Base-by-base conservation (phyloP, 108 stramenopile genomes). In the Nannochloropsis salina region DNA sequence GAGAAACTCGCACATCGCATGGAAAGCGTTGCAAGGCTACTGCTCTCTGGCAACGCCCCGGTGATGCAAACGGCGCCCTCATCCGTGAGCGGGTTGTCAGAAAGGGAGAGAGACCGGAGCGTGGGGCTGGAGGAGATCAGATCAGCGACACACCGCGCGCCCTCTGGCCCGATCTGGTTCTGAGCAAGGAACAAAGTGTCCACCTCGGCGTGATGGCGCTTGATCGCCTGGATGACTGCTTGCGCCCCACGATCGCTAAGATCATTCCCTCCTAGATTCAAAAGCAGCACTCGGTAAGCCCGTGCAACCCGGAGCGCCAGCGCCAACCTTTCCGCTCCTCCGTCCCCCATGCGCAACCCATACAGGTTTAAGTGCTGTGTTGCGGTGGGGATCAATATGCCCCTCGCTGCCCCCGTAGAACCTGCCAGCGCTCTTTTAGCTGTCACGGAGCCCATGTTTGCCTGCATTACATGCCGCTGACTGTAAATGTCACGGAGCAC, bases 241-340 rank as follows among this genome's bases (percentile, higher is more conserved):
- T 74, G 61, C 4, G 61, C 61, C 61, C 61, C 61, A n/a, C 61
- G 61, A 8, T 74, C 61, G 61, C 61, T 74, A 15, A 74, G n/a
- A 6, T 74, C n/a, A n/a, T 74, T 74, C 20, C 61, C 61, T 8
- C 61, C 61, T n/a, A 74, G 61, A n/a, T 74, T 74, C 20, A 74
- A n/a, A n/a, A 74, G 61, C 61, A 74, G n/a, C 61, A 74, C 61
- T n/a, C 61, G 61, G n/a, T 74, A 74, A 74, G 61, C 61, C 61
- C 61, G 61, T n/a, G 61, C 61, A 15, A 74, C 61, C 61, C 61
- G 61, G 2, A 74, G 61, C 20, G 61, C 61, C 61, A 74, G 61
- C 61, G 61, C 61, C 20, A 74, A n/a, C 20, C 61, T 15, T 74
- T 74, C 61, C 8, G 61, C 61, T 15, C 61, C 61, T n/a, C 20